phyloP scores from a whole-genome alignment of 139 green algal genomes.

The Spirogloea muscicola region DNA sequence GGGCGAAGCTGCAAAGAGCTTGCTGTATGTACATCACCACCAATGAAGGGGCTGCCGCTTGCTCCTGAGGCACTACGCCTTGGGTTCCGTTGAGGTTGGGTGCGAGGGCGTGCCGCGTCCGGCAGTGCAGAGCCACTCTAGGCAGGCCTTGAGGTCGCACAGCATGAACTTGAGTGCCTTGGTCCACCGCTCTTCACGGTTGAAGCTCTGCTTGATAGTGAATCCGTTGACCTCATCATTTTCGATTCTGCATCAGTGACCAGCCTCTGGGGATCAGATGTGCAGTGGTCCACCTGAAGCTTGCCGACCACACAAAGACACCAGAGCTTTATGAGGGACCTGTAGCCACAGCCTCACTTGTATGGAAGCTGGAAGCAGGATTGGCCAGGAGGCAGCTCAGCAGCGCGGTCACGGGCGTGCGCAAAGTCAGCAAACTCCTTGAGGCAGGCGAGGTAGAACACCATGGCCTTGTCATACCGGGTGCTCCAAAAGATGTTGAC shows the following conservation, averaged over 20 bases:
- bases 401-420: conserved; percentile 36
- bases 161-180: conserved; percentile 77
- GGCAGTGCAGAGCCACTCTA: conserved; percentile 35
- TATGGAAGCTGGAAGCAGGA: conserved; percentile 75
- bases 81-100: too few relatives aligned
- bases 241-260: conserved; percentile 61
- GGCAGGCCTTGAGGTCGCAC: conserved; percentile 36
- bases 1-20: too few relatives aligned
- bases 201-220: conserved; percentile 77
- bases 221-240: conserved; percentile 76
- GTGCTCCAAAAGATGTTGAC: conserved; percentile 74
- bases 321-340: too few relatives aligned
- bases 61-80: too few relatives aligned
- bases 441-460: conserved; percentile 73
- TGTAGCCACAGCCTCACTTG: conserved; percentile 17
- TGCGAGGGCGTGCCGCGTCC: too few relatives aligned
- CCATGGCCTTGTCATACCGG: conserved; percentile 80
- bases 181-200: conserved; percentile 85
- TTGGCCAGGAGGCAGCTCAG: conserved; percentile 33
- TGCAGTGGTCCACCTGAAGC: too few relatives aligned
- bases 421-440: conserved; percentile 81
- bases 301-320: too few relatives aligned
- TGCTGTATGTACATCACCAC: too few relatives aligned
- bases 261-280: neutral
- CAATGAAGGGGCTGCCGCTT: too few relatives aligned